Percentiles rank a stretch among this genome's conserved stretches.
Conservation (phyloP, 2,329 filamentous ascomycete genomes). For the Pyricularia pennisetigena region DNA sequence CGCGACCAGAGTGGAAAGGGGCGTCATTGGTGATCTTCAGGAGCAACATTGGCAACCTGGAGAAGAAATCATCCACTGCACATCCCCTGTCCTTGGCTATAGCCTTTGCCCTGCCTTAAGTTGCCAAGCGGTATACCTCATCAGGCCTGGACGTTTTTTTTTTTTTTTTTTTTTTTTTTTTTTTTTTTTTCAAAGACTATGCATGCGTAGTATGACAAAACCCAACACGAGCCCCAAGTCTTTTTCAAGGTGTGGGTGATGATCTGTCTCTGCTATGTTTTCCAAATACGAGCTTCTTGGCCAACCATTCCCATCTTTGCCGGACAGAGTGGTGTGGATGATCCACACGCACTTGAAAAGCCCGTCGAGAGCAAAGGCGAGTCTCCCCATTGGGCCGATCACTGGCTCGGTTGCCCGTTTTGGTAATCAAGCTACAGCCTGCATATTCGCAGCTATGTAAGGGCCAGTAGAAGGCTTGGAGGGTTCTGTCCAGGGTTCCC, state of each 20-base stretch:
- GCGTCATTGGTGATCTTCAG: not conserved
- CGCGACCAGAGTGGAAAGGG: not conserved
- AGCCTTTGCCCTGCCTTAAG: not conserved
- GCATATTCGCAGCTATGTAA: not conserved
- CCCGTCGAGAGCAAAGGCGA: not conserved
- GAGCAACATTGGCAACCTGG: not conserved
- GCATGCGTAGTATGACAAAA: not conserved
- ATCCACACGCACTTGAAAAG: not conserved
- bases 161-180: too few relatives aligned
- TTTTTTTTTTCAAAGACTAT: too few relatives aligned
- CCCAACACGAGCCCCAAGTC: not conserved
- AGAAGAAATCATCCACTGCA: not conserved
- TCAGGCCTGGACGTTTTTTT: not conserved
- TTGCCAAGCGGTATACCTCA: not conserved
- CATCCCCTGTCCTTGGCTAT: not conserved
- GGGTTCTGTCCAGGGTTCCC: not conserved
- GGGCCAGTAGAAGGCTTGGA: not conserved
- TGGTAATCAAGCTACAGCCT: not conserved
- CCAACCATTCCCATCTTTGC: not conserved
- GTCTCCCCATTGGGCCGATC: not conserved
- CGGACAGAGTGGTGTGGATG: not conserved
- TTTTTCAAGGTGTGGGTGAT: not conserved
- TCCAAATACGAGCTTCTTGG: not conserved
- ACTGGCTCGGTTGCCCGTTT: not conserved
- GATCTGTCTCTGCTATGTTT: not conserved